Evolutionary conservation across 83 land plant species (phyloP).

Genomic region (Picea engelmannii): DNA sequence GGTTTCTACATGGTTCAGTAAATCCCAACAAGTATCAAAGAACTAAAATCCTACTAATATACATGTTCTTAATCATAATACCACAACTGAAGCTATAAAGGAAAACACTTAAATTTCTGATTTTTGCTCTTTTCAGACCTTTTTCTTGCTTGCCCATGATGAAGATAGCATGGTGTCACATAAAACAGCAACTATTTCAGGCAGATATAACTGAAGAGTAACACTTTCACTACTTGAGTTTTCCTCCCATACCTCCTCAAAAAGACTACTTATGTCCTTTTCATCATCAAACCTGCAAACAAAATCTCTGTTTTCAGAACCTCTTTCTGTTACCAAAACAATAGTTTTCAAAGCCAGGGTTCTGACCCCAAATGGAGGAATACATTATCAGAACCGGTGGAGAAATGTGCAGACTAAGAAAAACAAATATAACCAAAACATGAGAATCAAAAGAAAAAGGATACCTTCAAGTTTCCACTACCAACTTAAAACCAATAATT

Average conservation of each 20-base stretch:
- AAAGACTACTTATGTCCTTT: conserved; percentile 64
- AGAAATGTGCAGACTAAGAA: too few relatives aligned
- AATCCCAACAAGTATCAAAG: neutral
- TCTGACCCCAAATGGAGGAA: too few relatives aligned
- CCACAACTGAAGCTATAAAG: neutral
- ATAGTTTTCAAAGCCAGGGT: neutral
- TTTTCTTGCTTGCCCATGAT: conserved; percentile 85
- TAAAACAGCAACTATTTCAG: conserved; percentile 76
- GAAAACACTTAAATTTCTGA: neutral
- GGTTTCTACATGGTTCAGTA: neutral
- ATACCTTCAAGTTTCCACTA: too few relatives aligned
- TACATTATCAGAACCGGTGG: too few relatives aligned
- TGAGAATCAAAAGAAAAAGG: too few relatives aligned
- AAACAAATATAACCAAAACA: too few relatives aligned
- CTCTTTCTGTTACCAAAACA: neutral
- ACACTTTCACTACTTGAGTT: conserved; percentile 71
- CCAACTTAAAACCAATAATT: too few relatives aligned
- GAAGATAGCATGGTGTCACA: conserved; percentile 68
- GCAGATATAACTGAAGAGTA: conserved; percentile 78
- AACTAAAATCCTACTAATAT: neutral
- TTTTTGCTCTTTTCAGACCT: conserved; percentile 35
- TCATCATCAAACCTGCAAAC: conserved; percentile 90
- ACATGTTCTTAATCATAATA: neutral
- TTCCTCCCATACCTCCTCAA: conserved; percentile 97
- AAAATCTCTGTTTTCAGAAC: neutral